Evolutionary conservation across 495 filamentous ascomycete genomes (phyloP).

Genomic region (Penicillium odoratum): DNA sequence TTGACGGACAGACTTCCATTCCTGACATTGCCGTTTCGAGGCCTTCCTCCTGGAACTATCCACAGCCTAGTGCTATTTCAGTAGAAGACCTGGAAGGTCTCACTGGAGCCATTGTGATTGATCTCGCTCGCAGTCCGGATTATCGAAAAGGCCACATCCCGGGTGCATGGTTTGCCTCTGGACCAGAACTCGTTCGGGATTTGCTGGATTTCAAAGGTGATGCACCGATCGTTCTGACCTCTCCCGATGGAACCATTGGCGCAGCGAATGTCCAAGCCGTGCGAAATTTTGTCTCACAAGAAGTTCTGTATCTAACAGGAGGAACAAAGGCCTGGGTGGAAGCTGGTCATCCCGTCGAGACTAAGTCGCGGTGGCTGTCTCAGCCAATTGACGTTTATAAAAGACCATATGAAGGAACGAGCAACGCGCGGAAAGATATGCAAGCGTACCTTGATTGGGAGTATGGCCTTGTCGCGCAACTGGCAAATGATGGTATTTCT

Average conservation of each 20-base stretch:
- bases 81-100: conserved; percentile 10
- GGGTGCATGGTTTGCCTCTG: conserved; percentile 28
- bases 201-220: conserved; percentile 6
- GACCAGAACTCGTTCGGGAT: conserved; percentile 25
- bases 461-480: conserved; percentile 28
- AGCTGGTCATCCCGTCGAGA: conserved; percentile 20
- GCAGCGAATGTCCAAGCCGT: conserved; percentile 36
- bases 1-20: conserved; percentile 6
- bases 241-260: conserved; percentile 34
- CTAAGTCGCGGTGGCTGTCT: conserved; percentile 24
- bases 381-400: conserved; percentile 30
- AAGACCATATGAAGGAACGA: conserved; percentile 29
- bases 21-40: background rate
- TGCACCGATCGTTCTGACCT: conserved; percentile 27
- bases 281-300: conserved; percentile 5
- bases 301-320: conserved; percentile 18
- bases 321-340: conserved; percentile 27
- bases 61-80: conserved; percentile 9
- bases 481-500: conserved; percentile 29
- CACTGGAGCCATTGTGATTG: conserved; percentile 16
- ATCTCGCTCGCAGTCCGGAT: conserved; percentile 27
- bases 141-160: conserved; percentile 30
- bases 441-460: conserved; percentile 33
- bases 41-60: conserved; percentile 4
- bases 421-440: conserved; percentile 29